Conservation (phyloP, 2,329 filamentous ascomycete species). For the Diatrype stigma region DNA sequence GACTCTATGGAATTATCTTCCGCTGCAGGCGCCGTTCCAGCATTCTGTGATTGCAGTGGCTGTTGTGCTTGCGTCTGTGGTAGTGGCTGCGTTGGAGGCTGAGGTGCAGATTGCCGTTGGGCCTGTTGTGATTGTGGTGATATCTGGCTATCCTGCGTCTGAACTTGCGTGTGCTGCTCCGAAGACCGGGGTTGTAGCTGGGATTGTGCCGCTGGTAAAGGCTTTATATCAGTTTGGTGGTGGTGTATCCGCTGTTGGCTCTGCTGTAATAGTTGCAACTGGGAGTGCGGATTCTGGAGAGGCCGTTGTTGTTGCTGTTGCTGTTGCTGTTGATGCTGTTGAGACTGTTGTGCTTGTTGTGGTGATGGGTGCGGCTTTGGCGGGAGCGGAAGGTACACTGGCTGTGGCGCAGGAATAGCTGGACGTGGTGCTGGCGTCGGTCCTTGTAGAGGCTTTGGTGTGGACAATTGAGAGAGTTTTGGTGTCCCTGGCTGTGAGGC, state of each 20-base stretch:
- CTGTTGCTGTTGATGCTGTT: slow-evolving; percentile 4
- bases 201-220: slow-evolving; percentile 4
- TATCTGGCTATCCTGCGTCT: neutral
- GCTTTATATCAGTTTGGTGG: slow-evolving; percentile 11
- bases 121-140: neutral
- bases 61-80: slow-evolving; percentile 8
- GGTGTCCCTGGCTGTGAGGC: slow-evolving; percentile 19
- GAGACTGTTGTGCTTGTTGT: slow-evolving; percentile 1
- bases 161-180: neutral
- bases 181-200: slow-evolving; percentile 4
- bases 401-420: slow-evolving; percentile 26
- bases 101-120: slow-evolving; percentile 8
- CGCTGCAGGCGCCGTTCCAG: neutral
- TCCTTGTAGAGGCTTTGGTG: slow-evolving; percentile 11
- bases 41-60: slow-evolving; percentile 9
- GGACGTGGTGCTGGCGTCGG: slow-evolving; percentile 17
- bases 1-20: slow-evolving; percentile 5
- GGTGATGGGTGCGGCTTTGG: slow-evolving; percentile 1
- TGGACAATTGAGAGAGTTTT: slow-evolving; percentile 13
- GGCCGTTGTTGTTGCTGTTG: neutral
- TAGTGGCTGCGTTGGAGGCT: slow-evolving; percentile 5
- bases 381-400: slow-evolving; percentile 22
- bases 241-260: slow-evolving; percentile 7
- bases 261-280: slow-evolving; percentile 1
- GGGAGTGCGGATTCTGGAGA: slow-evolving; percentile 1